These are phyloP conservation scores for Teunomyces atbi DNA, from an alignment of 805 yeast genomes.

Conservation along the genomic window DNA sequence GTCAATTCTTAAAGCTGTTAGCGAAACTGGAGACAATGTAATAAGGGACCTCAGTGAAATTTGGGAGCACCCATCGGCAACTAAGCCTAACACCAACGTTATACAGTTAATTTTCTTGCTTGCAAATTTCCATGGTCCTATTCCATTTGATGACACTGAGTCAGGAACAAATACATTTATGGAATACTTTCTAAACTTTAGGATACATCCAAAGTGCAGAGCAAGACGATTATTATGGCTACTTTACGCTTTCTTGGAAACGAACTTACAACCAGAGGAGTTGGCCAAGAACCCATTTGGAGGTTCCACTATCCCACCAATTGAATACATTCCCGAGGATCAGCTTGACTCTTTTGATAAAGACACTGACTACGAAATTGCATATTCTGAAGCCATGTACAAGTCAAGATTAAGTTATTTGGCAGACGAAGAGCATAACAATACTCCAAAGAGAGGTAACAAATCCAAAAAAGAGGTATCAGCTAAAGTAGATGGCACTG, in stretches of 20 bases:
- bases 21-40: conserved; percentile 58
- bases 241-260: conserved; percentile 74
- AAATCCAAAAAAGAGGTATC: conserved; percentile 23
- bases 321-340: conserved; percentile 27
- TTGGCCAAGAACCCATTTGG: conserved; percentile 60
- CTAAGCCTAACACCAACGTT: conserved; percentile 54
- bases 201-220: conserved; percentile 61
- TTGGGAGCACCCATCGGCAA: conserved; percentile 25
- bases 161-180: conserved; percentile 48
- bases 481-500: conserved; percentile 5
- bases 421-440: conserved; percentile 38
- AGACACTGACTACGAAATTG: conserved; percentile 49
- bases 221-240: conserved; percentile 81
- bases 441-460: conserved; percentile 31
- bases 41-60: conserved; percentile 51
- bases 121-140: conserved; percentile 59
- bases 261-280: conserved; percentile 55
- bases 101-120: conserved; percentile 74
- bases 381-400: conserved; percentile 49
- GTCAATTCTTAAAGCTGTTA: conserved; percentile 82
- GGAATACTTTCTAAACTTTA: conserved; percentile 68
- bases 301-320: conserved; percentile 28
- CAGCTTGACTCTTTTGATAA: conserved; percentile 34
- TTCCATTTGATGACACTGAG: conserved; percentile 21
- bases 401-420: conserved; percentile 39